Evolutionary conservation across 805 yeast genomes (phyloP).

Genomic region (Yamadazyma philogaea): DNA sequence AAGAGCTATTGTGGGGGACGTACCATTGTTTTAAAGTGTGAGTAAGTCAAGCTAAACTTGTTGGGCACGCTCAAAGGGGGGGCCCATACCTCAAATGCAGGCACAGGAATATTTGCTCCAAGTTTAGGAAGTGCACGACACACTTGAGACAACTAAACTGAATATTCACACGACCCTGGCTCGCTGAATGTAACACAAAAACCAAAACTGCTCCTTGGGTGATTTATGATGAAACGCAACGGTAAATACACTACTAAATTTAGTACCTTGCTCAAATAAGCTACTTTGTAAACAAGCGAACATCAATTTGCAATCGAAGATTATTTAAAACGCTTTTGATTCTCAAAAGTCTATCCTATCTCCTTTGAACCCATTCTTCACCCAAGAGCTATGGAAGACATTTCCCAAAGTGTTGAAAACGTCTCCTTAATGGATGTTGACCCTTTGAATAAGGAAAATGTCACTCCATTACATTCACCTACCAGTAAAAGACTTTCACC

Average conservation of each 20-base stretch:
- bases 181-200: too few species aligned
- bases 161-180: too few species aligned
- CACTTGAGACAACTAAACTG: too few species aligned
- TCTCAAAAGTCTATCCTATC: neutral
- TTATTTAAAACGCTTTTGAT: slow-evolving; percentile 4
- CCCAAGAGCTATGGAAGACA: slow-evolving; percentile 32
- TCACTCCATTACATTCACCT: slow-evolving; percentile 26
- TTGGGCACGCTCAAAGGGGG: too few species aligned
- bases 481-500: slow-evolving; percentile 25
- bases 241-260: neutral
- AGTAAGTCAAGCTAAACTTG: too few species aligned
- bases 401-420: slow-evolving; percentile 43
- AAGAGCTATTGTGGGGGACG: too few species aligned
- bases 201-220: too few species aligned
- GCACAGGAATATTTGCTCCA: too few species aligned
- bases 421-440: slow-evolving; percentile 45
- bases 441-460: slow-evolving; percentile 36
- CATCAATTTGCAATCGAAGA: slow-evolving; percentile 7
- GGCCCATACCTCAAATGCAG: too few species aligned
- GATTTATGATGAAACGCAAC: too few species aligned
- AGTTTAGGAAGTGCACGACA: too few species aligned
- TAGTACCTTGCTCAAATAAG: slow-evolving; percentile 1
- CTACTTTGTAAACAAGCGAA: slow-evolving; percentile 5
- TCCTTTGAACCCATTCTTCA: neutral
- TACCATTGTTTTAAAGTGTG: too few species aligned